Conservation (phyloP, 495 filamentous ascomycete species). For the Venustampulla echinocandica region DNA sequence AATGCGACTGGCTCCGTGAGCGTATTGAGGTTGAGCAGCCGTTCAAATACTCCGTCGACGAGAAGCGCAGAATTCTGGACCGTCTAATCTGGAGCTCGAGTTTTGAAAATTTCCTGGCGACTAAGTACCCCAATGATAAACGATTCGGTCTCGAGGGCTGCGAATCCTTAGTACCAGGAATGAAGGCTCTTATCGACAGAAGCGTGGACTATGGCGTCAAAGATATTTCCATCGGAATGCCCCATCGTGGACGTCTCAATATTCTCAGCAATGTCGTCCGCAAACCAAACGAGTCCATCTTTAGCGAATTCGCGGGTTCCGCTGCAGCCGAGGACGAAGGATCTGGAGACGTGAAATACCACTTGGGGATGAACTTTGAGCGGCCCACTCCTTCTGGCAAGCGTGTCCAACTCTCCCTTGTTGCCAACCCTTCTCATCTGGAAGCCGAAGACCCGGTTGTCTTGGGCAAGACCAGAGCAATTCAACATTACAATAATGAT, state of each 20-base stretch:
- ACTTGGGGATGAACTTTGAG: slow-evolving; percentile 99
- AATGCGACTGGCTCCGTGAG: slow-evolving; percentile 96
- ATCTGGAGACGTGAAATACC: slow-evolving; percentile 98
- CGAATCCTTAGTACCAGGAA: slow-evolving; percentile 91
- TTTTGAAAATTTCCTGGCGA: slow-evolving; percentile 89
- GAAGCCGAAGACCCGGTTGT: slow-evolving; percentile 98
- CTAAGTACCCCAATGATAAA: slow-evolving; percentile 99
- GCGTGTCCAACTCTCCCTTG: slow-evolving; percentile 94
- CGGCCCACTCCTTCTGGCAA: slow-evolving; percentile 96
- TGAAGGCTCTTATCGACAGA: slow-evolving; percentile 97
- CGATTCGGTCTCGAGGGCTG: slow-evolving; percentile 96
- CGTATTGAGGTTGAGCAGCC: slow-evolving; percentile 88
- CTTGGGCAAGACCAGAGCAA: slow-evolving; percentile 91
- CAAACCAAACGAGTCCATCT: slow-evolving; percentile 98
- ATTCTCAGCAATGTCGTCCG: slow-evolving; percentile 97
- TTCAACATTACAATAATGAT: slow-evolving; percentile 98
- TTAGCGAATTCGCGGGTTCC: slow-evolving; percentile 92
- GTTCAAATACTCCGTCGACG: slow-evolving; percentile 91
- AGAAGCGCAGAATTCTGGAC: slow-evolving; percentile 94
- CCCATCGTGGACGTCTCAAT: slow-evolving; percentile 95
- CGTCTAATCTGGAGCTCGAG: slow-evolving; percentile 96
- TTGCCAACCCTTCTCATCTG: slow-evolving; percentile 96
- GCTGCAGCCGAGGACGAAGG: slow-evolving; percentile 87
- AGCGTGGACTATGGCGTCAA: slow-evolving; percentile 98
- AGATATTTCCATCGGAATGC: slow-evolving; percentile 99